Base-by-base conservation (phyloP, 805 yeast species). In the Teunomyces cretensis region DNA sequence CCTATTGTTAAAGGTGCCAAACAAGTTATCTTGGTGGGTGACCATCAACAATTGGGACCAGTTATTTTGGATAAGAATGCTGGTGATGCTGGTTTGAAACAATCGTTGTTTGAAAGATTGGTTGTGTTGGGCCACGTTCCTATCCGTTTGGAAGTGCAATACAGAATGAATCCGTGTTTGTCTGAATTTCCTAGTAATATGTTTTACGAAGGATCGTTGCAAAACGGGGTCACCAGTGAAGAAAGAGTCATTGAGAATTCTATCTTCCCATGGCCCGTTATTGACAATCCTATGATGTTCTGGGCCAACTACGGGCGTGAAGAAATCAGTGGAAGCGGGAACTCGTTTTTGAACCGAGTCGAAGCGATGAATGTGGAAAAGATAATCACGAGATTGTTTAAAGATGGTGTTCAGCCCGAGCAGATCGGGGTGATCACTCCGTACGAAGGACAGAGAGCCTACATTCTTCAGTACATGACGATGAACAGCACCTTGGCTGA, bases 361-460 rank as follows among this genome's bases (percentile, higher is more conserved):
- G 97, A 91, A 65, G 96, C 97, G 0, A 81, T 86, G 83, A 87
- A 84, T 56, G 86, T 89, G 57, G 96, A 88, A 61, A 82, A 85
- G 59, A 72, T 86, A 24, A 81, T 91, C 36, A 81, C 92, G 0
- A 71, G 77, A 49, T 70, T 89, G 41, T 85, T 89, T 60, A 78
- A 75, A 51, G 90, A 86, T 51, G 96, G 96, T 14, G 79, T 91
- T 9, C 64, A 72, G 41, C 92, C 96, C 0, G 75, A 74, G 17
- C 92, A 88, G 61, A 91, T 91, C 59, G 97, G 97, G 61, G 86
- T 91, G 32, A 84, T 91, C 45, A 91, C 97, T 5, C 97, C 97
- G 0, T 91, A 91, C 64, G 96, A 89, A 62, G 97, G 96, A 28
- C 97, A 91, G 67, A 72, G 96, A 49, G 87, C 91, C 0, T 90